These are phyloP conservation scores for Stramenopiles sp. DNA, from an alignment of 352 stramenopile genomes.

Conservation along the genomic window DNA sequence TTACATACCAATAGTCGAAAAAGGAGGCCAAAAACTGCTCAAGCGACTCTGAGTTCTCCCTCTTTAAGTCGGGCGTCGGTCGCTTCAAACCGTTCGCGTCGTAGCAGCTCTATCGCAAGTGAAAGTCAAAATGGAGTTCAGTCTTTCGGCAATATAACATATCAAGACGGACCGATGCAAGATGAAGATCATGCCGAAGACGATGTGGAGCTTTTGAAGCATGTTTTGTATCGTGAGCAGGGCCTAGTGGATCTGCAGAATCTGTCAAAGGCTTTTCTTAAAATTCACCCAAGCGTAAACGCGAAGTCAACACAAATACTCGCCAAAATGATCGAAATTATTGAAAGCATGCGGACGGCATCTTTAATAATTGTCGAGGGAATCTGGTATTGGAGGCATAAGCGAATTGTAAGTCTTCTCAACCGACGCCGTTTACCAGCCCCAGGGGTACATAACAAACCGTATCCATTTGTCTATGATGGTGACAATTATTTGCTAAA, in stretches of 20 bases:
- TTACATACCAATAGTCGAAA: too few relatives aligned
- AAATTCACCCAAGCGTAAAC: neutral
- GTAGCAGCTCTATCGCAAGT: neutral
- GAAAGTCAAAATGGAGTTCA: neutral
- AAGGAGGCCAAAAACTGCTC: neutral
- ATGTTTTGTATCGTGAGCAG: neutral
- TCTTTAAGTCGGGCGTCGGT: neutral
- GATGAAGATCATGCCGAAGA: neutral
- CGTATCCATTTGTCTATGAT: neutral
- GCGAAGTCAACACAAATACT: neutral
- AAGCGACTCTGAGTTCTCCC: neutral
- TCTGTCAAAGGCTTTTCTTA: neutral
- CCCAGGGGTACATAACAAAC: neutral
- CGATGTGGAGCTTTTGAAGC: neutral
- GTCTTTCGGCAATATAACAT: neutral
- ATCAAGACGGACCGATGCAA: neutral
- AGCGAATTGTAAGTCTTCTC: neutral
- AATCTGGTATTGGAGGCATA: neutral
- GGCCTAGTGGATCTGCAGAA: neutral
- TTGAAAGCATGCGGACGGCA: neutral
- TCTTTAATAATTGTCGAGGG: constrained; percentile 1
- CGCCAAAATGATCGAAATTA: neutral
- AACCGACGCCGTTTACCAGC: neutral
- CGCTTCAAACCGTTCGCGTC: neutral
- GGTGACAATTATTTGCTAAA: neutral